Evolutionary conservation across 2,329 filamentous ascomycete genomes (phyloP), one percentile per base, ranked within the genome.

Genomic region (Fonsecaea monophora): DNA sequence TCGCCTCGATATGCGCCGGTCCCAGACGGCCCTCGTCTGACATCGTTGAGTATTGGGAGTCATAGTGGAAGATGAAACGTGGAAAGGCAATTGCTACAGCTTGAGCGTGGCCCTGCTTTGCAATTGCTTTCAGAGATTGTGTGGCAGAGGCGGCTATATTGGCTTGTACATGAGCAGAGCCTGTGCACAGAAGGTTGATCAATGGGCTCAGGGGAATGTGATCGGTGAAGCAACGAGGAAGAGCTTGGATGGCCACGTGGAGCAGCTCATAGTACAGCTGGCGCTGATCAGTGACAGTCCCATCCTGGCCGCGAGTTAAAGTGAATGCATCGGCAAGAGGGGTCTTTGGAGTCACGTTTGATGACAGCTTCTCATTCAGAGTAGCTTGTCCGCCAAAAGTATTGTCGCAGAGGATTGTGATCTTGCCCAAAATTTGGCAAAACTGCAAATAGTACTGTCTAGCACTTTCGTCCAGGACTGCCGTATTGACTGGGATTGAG

Each of bases 21-120:
- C 94, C 95, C 30, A 99, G 87, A 89, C 99, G 95, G 2, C 95
- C 95, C 37, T 96, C 95, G 75, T 99, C 95, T 9, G 94, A 97
- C 89, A 98, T 97, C 37, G 95, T 98, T 0, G 94, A 92, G 77
- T 99, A 99, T 30, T 94, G 89, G 72, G 96, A 94, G 77, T 99
- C 96, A 77, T 98, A 99, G 73, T 95, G 97, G 82, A 99, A 99
- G 61, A 99, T 99, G 79, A 98, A 99, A 32, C 94, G 86, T 42
- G 95, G 92, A 79, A 99, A 99, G 0, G 95, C 94, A 79, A 96
- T 97, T 0, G 94, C 97, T 2, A 99, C 95, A 77, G 95, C 92
- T 73, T 99, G 93, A 0, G 95, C 94, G 78, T 97, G 91, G 7
- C 90, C 92, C 75, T 99, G 95, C 37, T 92, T 87, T 10, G 96